Base-by-base conservation (phyloP, 2,329 filamentous ascomycete genomes). In the Colletotrichum camelliae region DNA sequence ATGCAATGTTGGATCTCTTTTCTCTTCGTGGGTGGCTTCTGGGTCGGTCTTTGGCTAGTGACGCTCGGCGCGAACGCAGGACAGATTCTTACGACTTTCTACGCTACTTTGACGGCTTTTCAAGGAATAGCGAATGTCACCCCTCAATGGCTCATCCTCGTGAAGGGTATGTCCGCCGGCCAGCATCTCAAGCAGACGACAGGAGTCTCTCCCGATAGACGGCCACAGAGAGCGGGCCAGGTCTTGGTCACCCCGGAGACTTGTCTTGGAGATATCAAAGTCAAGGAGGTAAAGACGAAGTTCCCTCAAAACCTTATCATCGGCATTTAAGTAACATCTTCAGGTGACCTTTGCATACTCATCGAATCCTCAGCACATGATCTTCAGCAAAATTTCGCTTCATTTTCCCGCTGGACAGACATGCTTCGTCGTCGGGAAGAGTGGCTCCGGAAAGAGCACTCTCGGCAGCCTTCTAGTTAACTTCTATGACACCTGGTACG, bases 371-470 rank as follows among this genome's bases (percentile, higher is more conserved):
- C 84, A 89, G 2, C 89, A 90, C 21, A 81, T 84, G 0, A 92
- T 93, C 2, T 87, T 98, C 12, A 84, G 89, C 1, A 85, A 89
- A 8, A 90, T 91, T 0, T 92, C 88, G 0, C 89, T 98, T 76
- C 90, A 88, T 78, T 96, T 98, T 73, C 90, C 92, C 0, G 88
- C 93, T 0, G 93, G 94, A 0, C 88, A 94, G 77, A 92, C 93
- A 4, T 95, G 93, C 0, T 98, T 97, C 80, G 88, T 98, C 3
- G 91, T 98, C 66, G 97, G 96, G 0, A 91, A 90, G 80, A 98
- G 95, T 80, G 97, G 97, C 1, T 98, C 95, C 3, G 96, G 96
- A 0, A 98, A 98, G 83, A 98, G 95, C 79, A 98, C 96, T 0
- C 81, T 98, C 2, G 93, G 94, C 1, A 95, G 95, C 81, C 88